Evolutionary conservation across 2,329 filamentous ascomycete genomes (phyloP).

Genomic region (Pezicula neosporulosa): DNA sequence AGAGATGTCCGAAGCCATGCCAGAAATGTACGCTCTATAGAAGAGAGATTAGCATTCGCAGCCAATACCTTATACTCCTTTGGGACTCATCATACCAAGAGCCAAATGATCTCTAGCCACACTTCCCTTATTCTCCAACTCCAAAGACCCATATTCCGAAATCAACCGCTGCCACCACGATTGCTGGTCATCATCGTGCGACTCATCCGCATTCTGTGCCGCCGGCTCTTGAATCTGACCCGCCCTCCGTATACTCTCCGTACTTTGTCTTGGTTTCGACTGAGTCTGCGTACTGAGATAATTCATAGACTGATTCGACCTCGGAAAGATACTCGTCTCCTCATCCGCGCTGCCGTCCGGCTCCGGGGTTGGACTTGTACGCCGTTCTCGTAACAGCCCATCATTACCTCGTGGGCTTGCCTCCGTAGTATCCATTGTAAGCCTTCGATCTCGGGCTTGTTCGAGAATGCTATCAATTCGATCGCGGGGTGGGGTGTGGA

Average conservation of each 20-base stretch:
- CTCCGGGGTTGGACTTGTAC: neutral
- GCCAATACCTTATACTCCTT: neutral
- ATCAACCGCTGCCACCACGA: constrained; percentile 51
- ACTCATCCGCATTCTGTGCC: constrained; percentile 3
- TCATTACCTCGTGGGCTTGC: neutral
- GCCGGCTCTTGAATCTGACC: constrained; percentile 4
- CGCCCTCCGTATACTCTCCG: constrained; percentile 10
- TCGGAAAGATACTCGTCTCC: constrained; percentile 34
- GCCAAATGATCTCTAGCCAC: constrained; percentile 81
- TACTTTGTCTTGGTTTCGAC: constrained; percentile 5
- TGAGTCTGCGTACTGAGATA: constrained; percentile 17
- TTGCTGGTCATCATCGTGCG: constrained; percentile 24
- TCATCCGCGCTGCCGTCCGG: constrained; percentile 29
- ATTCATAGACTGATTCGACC: constrained; percentile 15
- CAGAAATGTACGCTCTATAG: constrained; percentile 74
- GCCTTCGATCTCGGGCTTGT: constrained; percentile 14
- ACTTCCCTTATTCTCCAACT: constrained; percentile 82
- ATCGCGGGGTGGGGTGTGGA: constrained; percentile 4
- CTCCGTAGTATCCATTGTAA: constrained; percentile 9
- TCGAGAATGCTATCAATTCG: constrained; percentile 22
- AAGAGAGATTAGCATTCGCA: neutral
- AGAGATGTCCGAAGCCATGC: constrained; percentile 82
- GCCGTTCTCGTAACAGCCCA: neutral
- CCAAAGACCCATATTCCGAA: constrained; percentile 49
- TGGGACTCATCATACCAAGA: constrained; percentile 51